Percentiles rank a stretch among this genome's conserved stretches.
Evolutionary conservation across 768 basidiomycete species (phyloP).

Genomic region (Boletus huronensis): DNA sequence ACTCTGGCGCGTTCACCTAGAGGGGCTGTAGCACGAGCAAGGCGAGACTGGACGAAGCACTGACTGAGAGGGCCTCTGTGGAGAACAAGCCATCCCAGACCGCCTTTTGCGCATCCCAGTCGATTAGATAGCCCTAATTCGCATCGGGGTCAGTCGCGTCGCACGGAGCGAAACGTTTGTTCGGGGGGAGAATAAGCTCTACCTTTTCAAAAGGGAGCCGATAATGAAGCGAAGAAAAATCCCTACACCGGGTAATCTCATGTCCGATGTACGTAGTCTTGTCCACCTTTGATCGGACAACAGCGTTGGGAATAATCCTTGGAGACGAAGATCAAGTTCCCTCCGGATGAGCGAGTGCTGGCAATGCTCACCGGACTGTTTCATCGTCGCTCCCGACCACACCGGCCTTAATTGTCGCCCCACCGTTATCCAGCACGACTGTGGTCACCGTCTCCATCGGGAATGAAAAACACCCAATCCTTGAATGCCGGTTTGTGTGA

Average conservation of each 20-base stretch:
- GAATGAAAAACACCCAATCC: background rate
- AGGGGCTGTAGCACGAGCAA: constrained; percentile 10
- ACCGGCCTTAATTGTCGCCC: constrained; percentile 75
- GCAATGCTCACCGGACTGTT: constrained; percentile 25
- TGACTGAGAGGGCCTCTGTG: constrained; percentile 61
- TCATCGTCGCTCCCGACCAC: constrained; percentile 35
- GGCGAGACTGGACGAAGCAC: constrained; percentile 11
- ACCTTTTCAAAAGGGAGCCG: constrained; percentile 89
- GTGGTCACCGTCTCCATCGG: constrained; percentile 30
- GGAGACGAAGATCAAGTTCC: constrained; percentile 1
- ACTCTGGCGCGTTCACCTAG: constrained; percentile 69
- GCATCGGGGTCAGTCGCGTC: constrained; percentile 14
- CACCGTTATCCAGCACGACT: constrained; percentile 87
- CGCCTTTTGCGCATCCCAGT: constrained; percentile 94
- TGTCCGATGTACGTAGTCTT: constrained; percentile 82
- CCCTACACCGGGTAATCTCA: constrained; percentile 71
- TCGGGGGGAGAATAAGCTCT: constrained; percentile 1
- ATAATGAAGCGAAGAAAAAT: constrained; percentile 79
- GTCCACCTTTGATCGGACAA: constrained; percentile 82
- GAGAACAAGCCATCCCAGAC: constrained; percentile 92
- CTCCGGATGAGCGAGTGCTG: background rate
- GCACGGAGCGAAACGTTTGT: background rate
- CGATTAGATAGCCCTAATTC: constrained; percentile 81
- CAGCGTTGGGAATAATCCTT: constrained; percentile 77
- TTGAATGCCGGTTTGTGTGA: background rate